Evolutionary conservation across 306 rosid species (phyloP).

Genomic region (Begonia peltatifolia): DNA sequence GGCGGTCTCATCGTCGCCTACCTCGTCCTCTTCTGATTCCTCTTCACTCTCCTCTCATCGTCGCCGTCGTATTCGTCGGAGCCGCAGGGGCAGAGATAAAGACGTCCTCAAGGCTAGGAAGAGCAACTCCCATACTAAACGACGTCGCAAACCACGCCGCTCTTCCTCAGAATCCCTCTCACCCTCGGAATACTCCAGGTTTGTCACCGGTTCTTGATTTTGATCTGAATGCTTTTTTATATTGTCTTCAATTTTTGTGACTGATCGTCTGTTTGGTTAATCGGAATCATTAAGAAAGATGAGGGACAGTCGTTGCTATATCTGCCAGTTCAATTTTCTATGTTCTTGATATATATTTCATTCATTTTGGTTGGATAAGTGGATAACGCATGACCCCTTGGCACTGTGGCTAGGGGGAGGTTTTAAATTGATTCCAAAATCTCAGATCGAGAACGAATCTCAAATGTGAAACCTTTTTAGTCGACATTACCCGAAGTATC

Average conservation of each 20-base stretch:
- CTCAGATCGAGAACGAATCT: too few relatives aligned
- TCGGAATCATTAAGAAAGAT: not conserved
- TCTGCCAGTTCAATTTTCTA: not conserved
- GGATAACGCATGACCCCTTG: too few relatives aligned
- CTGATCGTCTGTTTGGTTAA: not conserved
- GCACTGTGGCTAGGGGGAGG: too few relatives aligned
- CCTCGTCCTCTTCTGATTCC: not conserved
- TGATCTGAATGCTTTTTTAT: not conserved
- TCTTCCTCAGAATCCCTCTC: not conserved
- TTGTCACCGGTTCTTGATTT: not conserved
- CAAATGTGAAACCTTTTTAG: too few relatives aligned
- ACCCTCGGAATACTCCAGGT: not conserved
- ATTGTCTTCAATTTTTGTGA: not conserved
- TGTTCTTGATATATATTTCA: too few relatives aligned
- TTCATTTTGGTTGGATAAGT: too few relatives aligned
- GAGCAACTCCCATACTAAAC: not conserved
- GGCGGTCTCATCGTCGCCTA: not conserved
- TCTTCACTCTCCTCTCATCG: not conserved
- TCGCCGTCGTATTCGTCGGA: not conserved
- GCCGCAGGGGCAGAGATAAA: not conserved
- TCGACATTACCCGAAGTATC: too few relatives aligned
- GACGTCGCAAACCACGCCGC: not conserved
- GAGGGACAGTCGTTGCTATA: not conserved
- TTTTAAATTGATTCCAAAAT: too few relatives aligned
- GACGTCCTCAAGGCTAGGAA: not conserved